Conservation (phyloP, 2,329 filamentous ascomycete species). For the Dactylella cylindrospora region DNA sequence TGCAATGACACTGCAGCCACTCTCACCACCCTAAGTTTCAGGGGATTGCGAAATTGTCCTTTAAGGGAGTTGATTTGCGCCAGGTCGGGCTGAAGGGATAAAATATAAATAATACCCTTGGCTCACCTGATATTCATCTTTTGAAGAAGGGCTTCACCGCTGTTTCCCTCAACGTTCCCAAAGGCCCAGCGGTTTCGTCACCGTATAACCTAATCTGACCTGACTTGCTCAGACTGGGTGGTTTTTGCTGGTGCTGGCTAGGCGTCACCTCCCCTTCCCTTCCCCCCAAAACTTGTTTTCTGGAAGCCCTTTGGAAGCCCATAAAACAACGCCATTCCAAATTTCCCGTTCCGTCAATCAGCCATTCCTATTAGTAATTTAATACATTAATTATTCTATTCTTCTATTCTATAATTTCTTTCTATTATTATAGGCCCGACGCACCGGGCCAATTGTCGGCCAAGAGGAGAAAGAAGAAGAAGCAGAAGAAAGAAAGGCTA, state of each 20-base stretch:
- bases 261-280: background rate
- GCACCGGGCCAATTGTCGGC: no score
- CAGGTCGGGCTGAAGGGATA: no score
- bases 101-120: no score
- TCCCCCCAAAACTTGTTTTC: slow-evolving; percentile 27
- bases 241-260: background rate
- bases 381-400: background rate
- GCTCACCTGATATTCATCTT: no score
- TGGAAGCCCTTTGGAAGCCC: slow-evolving; percentile 27
- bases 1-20: slow-evolving; percentile 19
- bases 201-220: no score
- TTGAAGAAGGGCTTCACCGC: no score
- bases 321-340: slow-evolving; percentile 18
- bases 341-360: background rate
- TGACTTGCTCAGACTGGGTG: no score
- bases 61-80: no score
- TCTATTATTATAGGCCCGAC: no score
- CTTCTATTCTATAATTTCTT: background rate
- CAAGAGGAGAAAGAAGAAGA: no score
- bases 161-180: no score
- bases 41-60: background rate
- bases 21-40: slow-evolving; percentile 8
- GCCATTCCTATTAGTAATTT: slow-evolving; percentile 30
- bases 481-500: slow-evolving; percentile 8
- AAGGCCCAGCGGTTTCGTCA: no score